phyloP scores from a whole-genome alignment of 179 eudicot species.

The Gypsophila paniculata region DNA sequence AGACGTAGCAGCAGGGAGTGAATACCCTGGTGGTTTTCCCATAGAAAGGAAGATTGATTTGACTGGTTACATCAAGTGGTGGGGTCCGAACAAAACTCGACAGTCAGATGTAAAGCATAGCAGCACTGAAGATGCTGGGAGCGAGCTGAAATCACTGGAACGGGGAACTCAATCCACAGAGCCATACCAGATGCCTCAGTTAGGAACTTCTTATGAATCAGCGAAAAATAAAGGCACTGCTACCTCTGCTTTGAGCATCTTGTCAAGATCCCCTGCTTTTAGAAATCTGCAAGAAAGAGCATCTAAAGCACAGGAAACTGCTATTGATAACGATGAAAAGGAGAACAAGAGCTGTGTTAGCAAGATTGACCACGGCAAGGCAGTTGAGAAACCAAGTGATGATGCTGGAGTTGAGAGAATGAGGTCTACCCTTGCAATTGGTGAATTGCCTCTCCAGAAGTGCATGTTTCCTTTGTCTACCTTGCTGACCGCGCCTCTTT shows the following conservation, averaged over 20 bases:
- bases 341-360: slow-evolving; percentile 62
- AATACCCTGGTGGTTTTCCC: slow-evolving; percentile 56
- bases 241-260: slow-evolving; percentile 74
- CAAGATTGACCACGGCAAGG: slow-evolving; percentile 62
- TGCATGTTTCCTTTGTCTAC: slow-evolving; percentile 58
- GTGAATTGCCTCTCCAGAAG: slow-evolving; percentile 54
- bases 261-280: slow-evolving; percentile 80
- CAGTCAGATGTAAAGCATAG: slow-evolving; percentile 53
- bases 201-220: slow-evolving; percentile 62
- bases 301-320: slow-evolving; percentile 52
- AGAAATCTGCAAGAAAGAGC: slow-evolving; percentile 78
- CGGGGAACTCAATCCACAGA: slow-evolving; percentile 54
- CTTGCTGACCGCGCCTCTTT: slow-evolving; percentile 71
- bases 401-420: slow-evolving; percentile 52
- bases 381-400: slow-evolving; percentile 49
- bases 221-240: slow-evolving; percentile 44
- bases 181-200: slow-evolving; percentile 88
- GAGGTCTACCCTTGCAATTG: slow-evolving; percentile 41
- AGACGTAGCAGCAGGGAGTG: slow-evolving; percentile 54
- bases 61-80: slow-evolving; percentile 86
- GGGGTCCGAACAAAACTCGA: slow-evolving; percentile 65
- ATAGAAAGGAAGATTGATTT: slow-evolving; percentile 85
- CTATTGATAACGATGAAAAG: slow-evolving; percentile 62
- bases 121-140: slow-evolving; percentile 57
- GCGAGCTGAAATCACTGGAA: slow-evolving; percentile 73